phyloP scores from a whole-genome alignment of 495 filamentous ascomycete species.

The Podospora sp. region DNA sequence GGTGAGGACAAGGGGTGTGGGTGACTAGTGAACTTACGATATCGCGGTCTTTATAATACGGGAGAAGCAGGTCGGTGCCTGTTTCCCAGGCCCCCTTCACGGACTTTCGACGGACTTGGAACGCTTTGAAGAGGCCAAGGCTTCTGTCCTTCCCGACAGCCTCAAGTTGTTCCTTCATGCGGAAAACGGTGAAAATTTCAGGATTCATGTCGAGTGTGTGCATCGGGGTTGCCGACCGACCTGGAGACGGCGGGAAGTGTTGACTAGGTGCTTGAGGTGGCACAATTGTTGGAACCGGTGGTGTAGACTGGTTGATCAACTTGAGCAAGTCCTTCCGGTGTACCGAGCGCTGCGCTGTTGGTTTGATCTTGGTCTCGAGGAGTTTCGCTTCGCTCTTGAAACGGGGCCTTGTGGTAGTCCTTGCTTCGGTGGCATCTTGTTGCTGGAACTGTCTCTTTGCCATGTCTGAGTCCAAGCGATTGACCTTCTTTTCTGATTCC shows the following conservation, averaged over 20 bases:
- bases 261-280: background rate
- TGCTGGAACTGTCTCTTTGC: constrained; percentile 5
- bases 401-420: background rate
- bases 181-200: background rate
- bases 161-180: background rate
- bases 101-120: background rate
- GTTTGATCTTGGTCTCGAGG: background rate
- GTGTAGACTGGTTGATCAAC: background rate
- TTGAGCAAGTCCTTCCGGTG: constrained; percentile 9
- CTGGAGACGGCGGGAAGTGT: background rate
- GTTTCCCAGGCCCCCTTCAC: background rate
- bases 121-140: background rate
- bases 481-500: constrained; percentile 2
- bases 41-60: constrained; percentile 6
- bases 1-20: background rate
- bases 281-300: constrained; percentile 9
- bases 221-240: background rate
- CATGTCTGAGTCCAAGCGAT: constrained; percentile 11
- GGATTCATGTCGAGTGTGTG: background rate
- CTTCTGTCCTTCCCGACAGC: background rate
- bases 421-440: background rate
- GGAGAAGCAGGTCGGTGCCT: background rate
- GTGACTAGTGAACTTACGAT: background rate
- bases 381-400: constrained; percentile 14
- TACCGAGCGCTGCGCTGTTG: constrained; percentile 14